Conservation (phyloP, 1,139 yeast species). For the Suhomyces taliae region DNA sequence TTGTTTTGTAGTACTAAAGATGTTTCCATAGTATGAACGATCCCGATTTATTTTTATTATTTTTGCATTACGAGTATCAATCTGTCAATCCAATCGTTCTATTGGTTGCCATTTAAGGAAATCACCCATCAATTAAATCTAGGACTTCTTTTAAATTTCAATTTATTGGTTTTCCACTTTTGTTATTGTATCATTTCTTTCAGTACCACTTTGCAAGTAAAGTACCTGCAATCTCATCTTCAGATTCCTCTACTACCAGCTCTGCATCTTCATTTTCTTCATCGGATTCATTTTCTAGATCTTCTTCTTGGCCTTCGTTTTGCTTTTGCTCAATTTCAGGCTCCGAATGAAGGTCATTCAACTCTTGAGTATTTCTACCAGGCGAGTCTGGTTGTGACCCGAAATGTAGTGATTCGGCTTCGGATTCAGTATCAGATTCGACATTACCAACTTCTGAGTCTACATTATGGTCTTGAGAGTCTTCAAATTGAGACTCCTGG, state of each 20-base stretch:
- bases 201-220: conserved; percentile 1
- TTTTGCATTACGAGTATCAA: no score
- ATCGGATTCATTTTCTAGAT: not conserved
- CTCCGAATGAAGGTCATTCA: not conserved
- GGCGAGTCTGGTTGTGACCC: not conserved
- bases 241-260: conserved; percentile 16
- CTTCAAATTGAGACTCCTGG: not conserved
- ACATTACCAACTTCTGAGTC: not conserved
- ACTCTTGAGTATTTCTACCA: not conserved
- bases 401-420: not conserved
- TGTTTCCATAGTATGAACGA: no score
- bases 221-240: conserved; percentile 13
- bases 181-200: not conserved
- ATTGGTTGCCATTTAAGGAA: no score
- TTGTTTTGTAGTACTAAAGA: no score
- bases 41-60: no score
- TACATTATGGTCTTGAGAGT: not conserved
- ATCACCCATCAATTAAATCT: no score
- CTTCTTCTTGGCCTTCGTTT: not conserved
- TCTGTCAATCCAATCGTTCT: no score
- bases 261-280: not conserved
- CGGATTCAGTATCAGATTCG: not conserved
- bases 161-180: no score
- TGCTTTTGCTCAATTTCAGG: not conserved
- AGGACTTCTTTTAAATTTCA: not conserved